These are phyloP conservation scores for Amylocarpus encephaloides DNA, from an alignment of 2,329 filamentous ascomycete genomes.

Conservation along the genomic window DNA sequence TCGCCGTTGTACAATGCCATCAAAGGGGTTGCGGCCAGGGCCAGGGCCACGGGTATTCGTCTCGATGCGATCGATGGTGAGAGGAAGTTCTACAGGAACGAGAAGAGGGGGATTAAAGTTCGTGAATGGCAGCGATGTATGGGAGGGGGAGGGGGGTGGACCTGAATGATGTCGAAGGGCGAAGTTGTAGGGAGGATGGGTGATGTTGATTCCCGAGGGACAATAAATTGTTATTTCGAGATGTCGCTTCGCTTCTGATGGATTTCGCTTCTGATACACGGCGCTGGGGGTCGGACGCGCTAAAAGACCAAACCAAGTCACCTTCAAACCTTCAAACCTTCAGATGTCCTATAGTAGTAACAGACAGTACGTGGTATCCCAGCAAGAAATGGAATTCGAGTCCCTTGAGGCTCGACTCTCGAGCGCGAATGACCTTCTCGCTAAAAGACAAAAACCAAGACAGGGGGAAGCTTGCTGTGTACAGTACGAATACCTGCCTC, in stretches of 20 bases:
- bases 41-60: not conserved
- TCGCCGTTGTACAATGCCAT: slow-evolving; percentile 15
- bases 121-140: not conserved
- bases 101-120: not conserved
- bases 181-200: slow-evolving; percentile 1
- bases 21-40: slow-evolving; percentile 7
- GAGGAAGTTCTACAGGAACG: not conserved
- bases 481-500: not conserved
- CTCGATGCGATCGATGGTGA: not conserved
- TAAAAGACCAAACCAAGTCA: no score
- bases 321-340: no score
- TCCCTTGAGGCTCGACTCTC: no score
- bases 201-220: not conserved
- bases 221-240: slow-evolving; percentile 1
- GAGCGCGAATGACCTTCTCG: not conserved
- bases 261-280: slow-evolving; percentile 4
- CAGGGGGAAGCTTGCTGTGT: slow-evolving; percentile 2
- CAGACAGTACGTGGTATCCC: no score
- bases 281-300: not conserved
- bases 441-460: no score
- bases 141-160: no score
- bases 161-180: not conserved
- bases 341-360: no score
- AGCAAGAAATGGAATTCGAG: no score
- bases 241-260: no score